phyloP scores from a whole-genome alignment of 495 filamentous ascomycete species.

The Podospora sp. region DNA sequence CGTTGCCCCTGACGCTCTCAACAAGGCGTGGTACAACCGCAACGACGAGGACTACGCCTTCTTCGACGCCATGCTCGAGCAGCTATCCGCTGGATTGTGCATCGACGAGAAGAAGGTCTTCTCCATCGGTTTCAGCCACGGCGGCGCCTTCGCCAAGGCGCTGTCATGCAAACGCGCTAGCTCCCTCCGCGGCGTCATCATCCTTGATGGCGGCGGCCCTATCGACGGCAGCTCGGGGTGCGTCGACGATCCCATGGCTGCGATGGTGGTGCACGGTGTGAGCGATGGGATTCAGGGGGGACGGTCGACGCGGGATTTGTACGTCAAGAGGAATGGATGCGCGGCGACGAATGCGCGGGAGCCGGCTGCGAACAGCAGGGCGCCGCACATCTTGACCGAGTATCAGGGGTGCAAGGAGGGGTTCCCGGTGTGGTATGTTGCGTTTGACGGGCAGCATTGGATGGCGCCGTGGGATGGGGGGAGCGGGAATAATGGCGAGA shows the following conservation, averaged over 20 bases:
- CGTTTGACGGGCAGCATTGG: conserved; percentile 11
- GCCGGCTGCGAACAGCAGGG: not conserved
- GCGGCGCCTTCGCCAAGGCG: conserved; percentile 11
- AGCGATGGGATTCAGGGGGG: not conserved
- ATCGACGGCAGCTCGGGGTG: conserved; percentile 5
- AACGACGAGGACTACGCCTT: conserved; percentile 14
- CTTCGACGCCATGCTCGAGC: conserved; percentile 11
- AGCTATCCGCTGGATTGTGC: conserved; percentile 4
- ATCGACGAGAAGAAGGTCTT: conserved; percentile 9
- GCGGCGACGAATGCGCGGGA: not conserved
- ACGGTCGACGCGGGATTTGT: not conserved
- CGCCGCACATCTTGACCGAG: conserved; percentile 7
- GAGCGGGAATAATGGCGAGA: conserved; percentile 9
- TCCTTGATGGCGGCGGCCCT: conserved; percentile 8
- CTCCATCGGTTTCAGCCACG: conserved; percentile 12
- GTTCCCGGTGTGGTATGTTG: conserved; percentile 6
- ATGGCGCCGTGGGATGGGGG: conserved; percentile 10
- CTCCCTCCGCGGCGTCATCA: conserved; percentile 10
- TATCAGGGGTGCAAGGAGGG: conserved; percentile 8
- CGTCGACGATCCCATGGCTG: not conserved
- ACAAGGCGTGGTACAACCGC: conserved; percentile 11
- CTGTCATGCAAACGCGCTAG: conserved; percentile 6
- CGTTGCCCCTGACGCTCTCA: conserved; percentile 11
- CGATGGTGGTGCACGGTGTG: not conserved
- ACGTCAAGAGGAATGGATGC: conserved; percentile 9